Conservation (phyloP, 2,329 filamentous ascomycete genomes). For the Trichophyton verrucosum region DNA sequence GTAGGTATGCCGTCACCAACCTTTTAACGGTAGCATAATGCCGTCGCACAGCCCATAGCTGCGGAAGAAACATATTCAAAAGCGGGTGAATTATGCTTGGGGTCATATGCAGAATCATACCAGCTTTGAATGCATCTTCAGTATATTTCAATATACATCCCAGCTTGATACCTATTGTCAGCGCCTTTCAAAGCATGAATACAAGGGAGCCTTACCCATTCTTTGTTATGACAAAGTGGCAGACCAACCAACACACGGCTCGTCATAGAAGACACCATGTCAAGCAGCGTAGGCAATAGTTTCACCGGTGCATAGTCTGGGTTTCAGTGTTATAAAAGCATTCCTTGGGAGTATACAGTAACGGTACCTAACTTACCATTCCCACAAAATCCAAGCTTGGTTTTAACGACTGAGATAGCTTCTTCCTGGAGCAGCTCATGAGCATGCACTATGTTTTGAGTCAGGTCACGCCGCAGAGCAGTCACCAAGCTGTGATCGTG, state of each 20-base stretch:
- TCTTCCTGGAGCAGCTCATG: not conserved
- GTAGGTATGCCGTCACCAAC: not conserved
- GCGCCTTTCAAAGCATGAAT: not conserved
- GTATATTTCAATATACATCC: conserved; percentile 11
- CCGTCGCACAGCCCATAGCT: conserved; percentile 9
- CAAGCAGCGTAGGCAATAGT: conserved; percentile 10
- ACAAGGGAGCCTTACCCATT: conserved; percentile 11
- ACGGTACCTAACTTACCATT: not conserved
- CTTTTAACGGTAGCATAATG: conserved; percentile 1
- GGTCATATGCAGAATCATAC: conserved; percentile 12
- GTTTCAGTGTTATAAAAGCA: not conserved
- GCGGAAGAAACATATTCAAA: not conserved
- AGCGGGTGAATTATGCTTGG: conserved; percentile 6
- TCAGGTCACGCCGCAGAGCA: not conserved
- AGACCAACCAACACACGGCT: conserved; percentile 13
- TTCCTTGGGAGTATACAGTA: not conserved
- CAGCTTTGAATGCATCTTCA: conserved; percentile 11
- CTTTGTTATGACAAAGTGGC: conserved; percentile 13
- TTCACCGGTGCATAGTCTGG: not conserved
- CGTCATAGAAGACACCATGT: conserved; percentile 13
- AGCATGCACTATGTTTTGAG: not conserved
- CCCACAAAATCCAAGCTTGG: not conserved
- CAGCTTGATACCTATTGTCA: not conserved
- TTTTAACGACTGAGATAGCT: not conserved
- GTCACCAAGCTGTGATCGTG: not conserved